Conservation (phyloP, 495 filamentous ascomycete genomes). For the Tuber melanosporum region DNA sequence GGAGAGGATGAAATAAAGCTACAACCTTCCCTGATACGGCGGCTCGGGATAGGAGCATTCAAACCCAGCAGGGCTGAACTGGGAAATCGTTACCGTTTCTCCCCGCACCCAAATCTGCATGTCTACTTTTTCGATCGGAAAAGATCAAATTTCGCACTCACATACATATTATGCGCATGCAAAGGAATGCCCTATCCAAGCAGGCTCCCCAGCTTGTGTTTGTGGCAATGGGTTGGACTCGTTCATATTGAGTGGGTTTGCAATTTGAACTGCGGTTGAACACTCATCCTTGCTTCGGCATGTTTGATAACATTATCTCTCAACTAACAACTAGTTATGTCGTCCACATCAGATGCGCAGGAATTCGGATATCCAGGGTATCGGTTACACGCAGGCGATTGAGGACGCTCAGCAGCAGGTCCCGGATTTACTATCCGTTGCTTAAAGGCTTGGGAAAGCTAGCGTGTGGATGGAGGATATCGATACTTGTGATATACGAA, state of each 20-base stretch:
- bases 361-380: not conserved
- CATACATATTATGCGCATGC: slow-evolving; percentile 15
- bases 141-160: not conserved
- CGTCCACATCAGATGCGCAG: not conserved
- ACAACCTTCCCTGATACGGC: not conserved
- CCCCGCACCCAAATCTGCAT: not conserved
- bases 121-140: not conserved
- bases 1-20: not conserved
- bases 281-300: slow-evolving; percentile 23
- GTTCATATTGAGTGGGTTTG: slow-evolving; percentile 4
- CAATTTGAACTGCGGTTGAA: slow-evolving; percentile 2
- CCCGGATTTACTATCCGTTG: not conserved
- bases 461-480: slow-evolving; percentile 7
- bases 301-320: slow-evolving; percentile 23
- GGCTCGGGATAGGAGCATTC: not conserved
- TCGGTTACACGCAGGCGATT: not conserved
- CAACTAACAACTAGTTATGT: not conserved
- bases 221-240: slow-evolving; percentile 15
- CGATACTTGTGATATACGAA: not conserved
- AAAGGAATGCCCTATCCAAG: slow-evolving; percentile 1
- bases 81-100: slow-evolving; percentile 8
- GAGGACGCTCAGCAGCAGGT: not conserved
- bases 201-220: not conserved
- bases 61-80: slow-evolving; percentile 22
- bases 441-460: not conserved